Evolutionary conservation across 2,329 filamentous ascomycete genomes (phyloP).

Genomic region (Delphinella strobiligena): DNA sequence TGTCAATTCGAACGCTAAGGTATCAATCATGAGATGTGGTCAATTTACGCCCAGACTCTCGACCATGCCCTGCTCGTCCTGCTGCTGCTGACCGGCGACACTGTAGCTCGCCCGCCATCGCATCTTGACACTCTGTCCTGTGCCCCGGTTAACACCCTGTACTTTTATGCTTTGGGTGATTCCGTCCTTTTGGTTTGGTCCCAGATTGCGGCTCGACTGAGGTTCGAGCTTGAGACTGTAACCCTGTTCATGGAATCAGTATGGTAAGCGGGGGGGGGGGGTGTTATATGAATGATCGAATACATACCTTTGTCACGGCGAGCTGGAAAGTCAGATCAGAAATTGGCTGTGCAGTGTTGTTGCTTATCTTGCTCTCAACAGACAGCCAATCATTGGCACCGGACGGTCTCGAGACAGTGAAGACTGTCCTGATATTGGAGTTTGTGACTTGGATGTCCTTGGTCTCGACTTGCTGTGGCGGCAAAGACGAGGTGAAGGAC

Average conservation of each 20-base stretch:
- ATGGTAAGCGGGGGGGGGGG: no score
- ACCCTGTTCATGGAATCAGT: conserved; percentile 51
- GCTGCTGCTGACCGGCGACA: conserved; percentile 48
- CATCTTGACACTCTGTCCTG: conserved; percentile 74
- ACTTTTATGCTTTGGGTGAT: conserved; percentile 74
- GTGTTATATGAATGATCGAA: no score
- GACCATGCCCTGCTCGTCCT: conserved; percentile 78
- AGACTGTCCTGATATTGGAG: conserved; percentile 58
- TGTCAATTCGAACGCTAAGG: no score
- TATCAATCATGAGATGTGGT: no score
- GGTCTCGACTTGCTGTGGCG: conserved; percentile 35
- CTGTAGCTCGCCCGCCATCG: conserved; percentile 79
- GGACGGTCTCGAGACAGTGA: conserved; percentile 53
- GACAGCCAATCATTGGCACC: conserved; percentile 47
- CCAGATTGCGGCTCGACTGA: conserved; percentile 67
- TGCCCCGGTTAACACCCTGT: conserved; percentile 58
- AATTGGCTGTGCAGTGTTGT: conserved; percentile 59
- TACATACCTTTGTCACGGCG: conserved; percentile 75
- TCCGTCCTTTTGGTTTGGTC: conserved; percentile 59
- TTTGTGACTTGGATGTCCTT: conserved; percentile 58
- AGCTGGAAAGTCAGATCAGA: conserved; percentile 79
- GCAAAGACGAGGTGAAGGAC: conserved; percentile 81
- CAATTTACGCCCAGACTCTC: conserved; percentile 42
- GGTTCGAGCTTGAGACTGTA: conserved; percentile 73
- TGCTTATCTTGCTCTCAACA: conserved; percentile 73